Evolutionary conservation across 805 yeast genomes (phyloP).

Genomic region (Wickerhamia fluorescens): DNA sequence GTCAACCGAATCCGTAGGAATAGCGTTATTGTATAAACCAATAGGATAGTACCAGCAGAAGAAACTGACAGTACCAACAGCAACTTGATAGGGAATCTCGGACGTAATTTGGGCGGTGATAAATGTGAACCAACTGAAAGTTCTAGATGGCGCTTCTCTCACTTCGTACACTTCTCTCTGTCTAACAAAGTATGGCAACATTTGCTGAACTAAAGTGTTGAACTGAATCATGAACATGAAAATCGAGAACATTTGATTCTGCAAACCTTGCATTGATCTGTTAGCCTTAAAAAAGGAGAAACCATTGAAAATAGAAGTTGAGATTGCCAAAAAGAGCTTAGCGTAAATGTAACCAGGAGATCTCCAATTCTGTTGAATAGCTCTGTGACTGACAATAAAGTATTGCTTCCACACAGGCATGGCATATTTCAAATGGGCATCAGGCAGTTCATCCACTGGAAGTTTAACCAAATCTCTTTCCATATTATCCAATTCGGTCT

Average conservation of each 20-base stretch:
- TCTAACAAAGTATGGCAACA: constrained; percentile 45
- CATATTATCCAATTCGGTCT: constrained; percentile 56
- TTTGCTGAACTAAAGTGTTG: constrained; percentile 54
- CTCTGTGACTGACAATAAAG: constrained; percentile 21
- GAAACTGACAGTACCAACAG: constrained; percentile 60
- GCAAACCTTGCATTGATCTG: constrained; percentile 27
- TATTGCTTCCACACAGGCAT: constrained; percentile 20
- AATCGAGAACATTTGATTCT: constrained; percentile 68
- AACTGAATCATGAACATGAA: constrained; percentile 60
- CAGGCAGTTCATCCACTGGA: constrained; percentile 15
- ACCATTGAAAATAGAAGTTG: constrained; percentile 58
- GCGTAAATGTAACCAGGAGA: constrained; percentile 40
- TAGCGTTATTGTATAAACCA: constrained; percentile 40
- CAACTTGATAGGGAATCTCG: constrained; percentile 59
- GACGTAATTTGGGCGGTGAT: constrained; percentile 54
- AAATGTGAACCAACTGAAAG: constrained; percentile 61
- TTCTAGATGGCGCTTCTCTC: constrained; percentile 67
- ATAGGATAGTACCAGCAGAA: constrained; percentile 36
- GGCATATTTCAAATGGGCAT: constrained; percentile 22
- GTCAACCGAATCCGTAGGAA: constrained; percentile 38
- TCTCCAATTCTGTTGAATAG: constrained; percentile 29
- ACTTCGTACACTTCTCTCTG: constrained; percentile 67
- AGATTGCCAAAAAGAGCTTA: constrained; percentile 48
- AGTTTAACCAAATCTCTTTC: constrained; percentile 43
- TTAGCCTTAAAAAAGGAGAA: constrained; percentile 65